phyloP scores from a whole-genome alignment of 2,329 filamentous ascomycete genomes.

The Gaeumannomyces sp. region DNA sequence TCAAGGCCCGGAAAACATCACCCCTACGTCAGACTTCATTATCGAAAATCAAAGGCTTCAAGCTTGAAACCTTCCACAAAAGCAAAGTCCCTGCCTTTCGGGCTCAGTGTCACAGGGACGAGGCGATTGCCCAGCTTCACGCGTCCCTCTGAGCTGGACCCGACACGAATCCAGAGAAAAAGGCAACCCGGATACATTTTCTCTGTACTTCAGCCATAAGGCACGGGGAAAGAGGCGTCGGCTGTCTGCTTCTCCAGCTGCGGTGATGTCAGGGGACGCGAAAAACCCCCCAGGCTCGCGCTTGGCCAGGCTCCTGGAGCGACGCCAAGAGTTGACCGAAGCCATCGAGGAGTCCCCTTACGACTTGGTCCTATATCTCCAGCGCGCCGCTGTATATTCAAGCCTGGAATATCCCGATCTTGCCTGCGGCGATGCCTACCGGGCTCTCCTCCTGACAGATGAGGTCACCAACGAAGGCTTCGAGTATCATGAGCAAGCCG shows the following conservation, averaged over 20 bases:
- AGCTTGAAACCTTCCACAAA: too few relatives aligned
- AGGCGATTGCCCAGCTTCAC: neutral
- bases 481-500: constrained; percentile 70
- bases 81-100: too few relatives aligned
- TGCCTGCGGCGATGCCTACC: constrained; percentile 83
- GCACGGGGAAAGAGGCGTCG: neutral
- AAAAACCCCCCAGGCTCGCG: constrained; percentile 13
- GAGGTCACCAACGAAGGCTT: constrained; percentile 72
- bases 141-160: neutral
- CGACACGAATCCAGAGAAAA: too few relatives aligned
- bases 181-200: neutral
- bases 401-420: constrained; percentile 82
- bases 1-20: neutral
- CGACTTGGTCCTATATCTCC: constrained; percentile 58
- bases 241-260: neutral
- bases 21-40: neutral
- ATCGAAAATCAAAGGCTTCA: neutral
- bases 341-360: constrained; percentile 47
- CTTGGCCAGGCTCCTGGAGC: constrained; percentile 41
- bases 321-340: constrained; percentile 52
- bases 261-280: neutral
- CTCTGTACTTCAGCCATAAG: neutral
- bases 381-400: constrained; percentile 65
- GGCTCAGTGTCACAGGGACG: too few relatives aligned
- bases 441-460: constrained; percentile 79